Base-by-base conservation (phyloP, 805 yeast genomes). In the Hyphopichia homilentoma region DNA sequence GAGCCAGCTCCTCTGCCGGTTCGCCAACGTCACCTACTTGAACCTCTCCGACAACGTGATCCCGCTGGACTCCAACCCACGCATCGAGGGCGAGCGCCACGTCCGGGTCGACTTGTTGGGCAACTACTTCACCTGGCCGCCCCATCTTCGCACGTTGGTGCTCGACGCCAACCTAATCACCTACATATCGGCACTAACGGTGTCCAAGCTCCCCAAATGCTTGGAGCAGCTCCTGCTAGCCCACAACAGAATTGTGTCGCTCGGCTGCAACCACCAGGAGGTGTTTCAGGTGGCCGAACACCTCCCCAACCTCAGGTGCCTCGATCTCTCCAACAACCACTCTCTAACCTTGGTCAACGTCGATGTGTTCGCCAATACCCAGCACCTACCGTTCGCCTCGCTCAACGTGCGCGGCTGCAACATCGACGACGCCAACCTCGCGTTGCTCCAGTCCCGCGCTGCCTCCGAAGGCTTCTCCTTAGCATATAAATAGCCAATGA, bases 31-130 rank as follows among this genome's bases (percentile, higher is more conserved):
- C 12, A 28, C 31, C 14, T 29, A 15, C 15, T 44, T 64, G 21
- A 42, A 54, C 25, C 41, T 63, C n/a, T 35, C 48, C 3, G 53
- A 58, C 25, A 59, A 61, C 38, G 26, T 50, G 16, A 41, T 57
- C 14, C 37, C 39, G 20, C 42, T 41, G 30, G 40, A 38, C 13
- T 9, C 16, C 16, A 20, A 20, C 11, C 22, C 7, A 12, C 16
- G 19, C 8, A 14, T 15, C 5, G 21, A 16, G 18, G 19, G 19
- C 9, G 16, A 26, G 16, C 29, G 18, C 16, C 11, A 21, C 11
- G 13, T 16, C 16, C 19, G 20, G 16, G 25, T 28, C 4, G 38
- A 38, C 32, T 25, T 27, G 29, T 6, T 27, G 23, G 25, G 30
- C 30, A n/a, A 25, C 11, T 35, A 32, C 20, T 45, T 44, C 35